A percentile compares a stretch with the other conserved stretches of the same genome.
These are phyloP conservation scores for Aspergillus indologenus DNA, from an alignment of 495 filamentous ascomycete species.

Conservation along the genomic window DNA sequence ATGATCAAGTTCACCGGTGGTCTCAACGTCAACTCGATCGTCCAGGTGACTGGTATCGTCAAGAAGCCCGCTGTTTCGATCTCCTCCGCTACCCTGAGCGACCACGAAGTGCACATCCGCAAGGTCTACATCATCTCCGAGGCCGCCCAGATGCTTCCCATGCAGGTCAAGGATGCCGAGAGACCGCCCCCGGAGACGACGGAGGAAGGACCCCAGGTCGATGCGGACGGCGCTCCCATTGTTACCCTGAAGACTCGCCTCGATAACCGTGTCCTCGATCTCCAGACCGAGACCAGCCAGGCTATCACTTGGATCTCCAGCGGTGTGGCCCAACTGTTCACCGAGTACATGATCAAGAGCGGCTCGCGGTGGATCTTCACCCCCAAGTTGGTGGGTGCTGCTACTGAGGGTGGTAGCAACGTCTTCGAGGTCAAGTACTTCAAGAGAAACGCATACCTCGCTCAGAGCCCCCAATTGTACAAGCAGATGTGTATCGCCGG, in stretches of 20 bases:
- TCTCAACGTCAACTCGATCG: conserved; percentile 74
- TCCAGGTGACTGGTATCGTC: conserved; percentile 72
- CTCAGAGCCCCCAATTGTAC: conserved; percentile 92
- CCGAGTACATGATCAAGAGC: conserved; percentile 68
- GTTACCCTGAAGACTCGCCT: conserved; percentile 75
- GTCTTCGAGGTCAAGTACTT: conserved; percentile 95
- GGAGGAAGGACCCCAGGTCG: conserved; percentile 44
- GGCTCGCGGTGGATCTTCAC: conserved; percentile 87
- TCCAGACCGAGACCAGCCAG: conserved; percentile 82
- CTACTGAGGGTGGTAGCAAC: conserved; percentile 89
- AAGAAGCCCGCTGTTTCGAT: conserved; percentile 73
- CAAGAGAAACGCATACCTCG: conserved; percentile 76
- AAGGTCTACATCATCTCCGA: conserved; percentile 73
- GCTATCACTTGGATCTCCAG: conserved; percentile 82
- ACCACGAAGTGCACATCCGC: conserved; percentile 76
- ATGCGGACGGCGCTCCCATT: conserved; percentile 53
- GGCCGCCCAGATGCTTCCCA: conserved; percentile 61
- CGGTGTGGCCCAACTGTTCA: conserved; percentile 76
- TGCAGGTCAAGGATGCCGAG: conserved; percentile 67
- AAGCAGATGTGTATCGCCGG: conserved; percentile 96
- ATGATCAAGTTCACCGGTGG: conserved; percentile 89
- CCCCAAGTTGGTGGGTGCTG: conserved; percentile 83
- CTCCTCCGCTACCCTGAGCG: conserved; percentile 70
- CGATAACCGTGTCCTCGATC: conserved; percentile 86
- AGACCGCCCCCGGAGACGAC: conserved; percentile 48